Conservation (phyloP, 148 eudicot species). For the Pouteria glomerata region DNA sequence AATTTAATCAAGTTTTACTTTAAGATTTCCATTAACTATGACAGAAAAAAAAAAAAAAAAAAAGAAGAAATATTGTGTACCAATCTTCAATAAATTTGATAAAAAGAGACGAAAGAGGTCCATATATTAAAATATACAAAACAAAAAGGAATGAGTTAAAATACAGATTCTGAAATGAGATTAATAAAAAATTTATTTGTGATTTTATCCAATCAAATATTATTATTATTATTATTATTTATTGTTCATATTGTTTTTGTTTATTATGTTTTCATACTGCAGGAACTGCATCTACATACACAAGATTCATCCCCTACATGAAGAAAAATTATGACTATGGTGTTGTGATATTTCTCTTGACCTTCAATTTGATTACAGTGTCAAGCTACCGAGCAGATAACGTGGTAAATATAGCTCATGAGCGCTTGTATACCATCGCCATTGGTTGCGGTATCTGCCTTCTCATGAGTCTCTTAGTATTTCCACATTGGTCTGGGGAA, state of each 20-base stretch:
- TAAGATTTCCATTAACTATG: too few relatives aligned
- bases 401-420: conserved; percentile 62
- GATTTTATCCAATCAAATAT: too few relatives aligned
- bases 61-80: too few relatives aligned
- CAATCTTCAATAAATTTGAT: too few relatives aligned
- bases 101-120: too few relatives aligned
- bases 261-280: background rate
- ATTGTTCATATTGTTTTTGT: background rate
- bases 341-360: conserved; percentile 72
- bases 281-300: conserved; percentile 70
- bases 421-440: conserved; percentile 56
- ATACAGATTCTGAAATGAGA: too few relatives aligned
- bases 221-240: too few relatives aligned
- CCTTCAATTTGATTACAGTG: conserved; percentile 74
- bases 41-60: too few relatives aligned
- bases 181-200: too few relatives aligned
- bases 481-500: conserved; percentile 88
- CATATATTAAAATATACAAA: too few relatives aligned
- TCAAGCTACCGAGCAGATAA: conserved; percentile 67
- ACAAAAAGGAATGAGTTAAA: too few relatives aligned
- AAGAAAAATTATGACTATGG: conserved; percentile 89
- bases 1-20: too few relatives aligned
- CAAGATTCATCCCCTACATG: conserved; percentile 80
- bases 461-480: conserved; percentile 57
- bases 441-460: conserved; percentile 78